These are phyloP conservation scores for Lactifluus echinatus DNA, from an alignment of 768 basidiomycete genomes.

Conservation along the genomic window DNA sequence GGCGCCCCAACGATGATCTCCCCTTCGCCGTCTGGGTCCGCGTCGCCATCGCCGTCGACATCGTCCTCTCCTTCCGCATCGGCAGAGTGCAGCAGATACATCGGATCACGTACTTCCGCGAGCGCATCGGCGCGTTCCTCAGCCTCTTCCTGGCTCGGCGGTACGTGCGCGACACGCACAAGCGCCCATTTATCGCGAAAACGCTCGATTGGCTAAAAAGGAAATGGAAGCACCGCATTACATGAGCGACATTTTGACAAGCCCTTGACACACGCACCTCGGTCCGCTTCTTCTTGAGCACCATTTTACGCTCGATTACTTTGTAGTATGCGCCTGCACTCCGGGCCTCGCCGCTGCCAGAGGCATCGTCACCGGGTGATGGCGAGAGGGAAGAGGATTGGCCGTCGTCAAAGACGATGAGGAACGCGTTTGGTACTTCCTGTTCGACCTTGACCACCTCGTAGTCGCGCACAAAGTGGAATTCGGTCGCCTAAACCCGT, in stretches of 20 bases:
- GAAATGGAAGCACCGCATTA: neutral
- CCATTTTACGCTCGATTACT: slow-evolving; percentile 82
- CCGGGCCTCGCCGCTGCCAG: slow-evolving; percentile 27
- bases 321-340: slow-evolving; percentile 72
- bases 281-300: slow-evolving; percentile 73
- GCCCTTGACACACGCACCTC: slow-evolving; percentile 46
- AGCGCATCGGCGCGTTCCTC: slow-evolving; percentile 72
- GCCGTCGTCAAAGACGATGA: slow-evolving; percentile 61
- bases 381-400: slow-evolving; percentile 15
- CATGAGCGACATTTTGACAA: neutral
- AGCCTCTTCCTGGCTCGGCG: slow-evolving; percentile 65
- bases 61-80: slow-evolving; percentile 46
- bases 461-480: slow-evolving; percentile 76
- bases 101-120: slow-evolving; percentile 67
- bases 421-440: slow-evolving; percentile 77
- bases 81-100: slow-evolving; percentile 40
- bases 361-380: slow-evolving; percentile 8
- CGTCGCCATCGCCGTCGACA: slow-evolving; percentile 46
- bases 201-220: slow-evolving; percentile 51
- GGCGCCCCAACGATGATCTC: slow-evolving; percentile 1
- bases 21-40: slow-evolving; percentile 12
- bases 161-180: slow-evolving; percentile 61
- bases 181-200: slow-evolving; percentile 79
- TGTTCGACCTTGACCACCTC: slow-evolving; percentile 83
- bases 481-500: slow-evolving; percentile 51